Conservation (phyloP, 257 asterid species). For the Nicotiana benthamiana region DNA sequence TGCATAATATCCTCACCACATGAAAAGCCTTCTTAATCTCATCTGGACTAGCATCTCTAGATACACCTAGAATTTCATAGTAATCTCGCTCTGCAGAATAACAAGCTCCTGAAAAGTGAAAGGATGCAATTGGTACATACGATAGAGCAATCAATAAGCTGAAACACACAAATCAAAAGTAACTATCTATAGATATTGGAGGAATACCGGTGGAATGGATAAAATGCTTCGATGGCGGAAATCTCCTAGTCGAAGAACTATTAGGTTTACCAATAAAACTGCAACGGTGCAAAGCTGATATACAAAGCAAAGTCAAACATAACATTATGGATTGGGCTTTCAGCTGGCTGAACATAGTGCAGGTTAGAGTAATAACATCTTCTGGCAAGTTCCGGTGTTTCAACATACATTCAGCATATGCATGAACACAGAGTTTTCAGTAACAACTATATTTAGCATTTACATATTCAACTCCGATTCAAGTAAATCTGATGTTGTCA, state of each 20-base stretch:
- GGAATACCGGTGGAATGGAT: constrained; percentile 73
- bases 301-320: constrained; percentile 17
- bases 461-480: neutral
- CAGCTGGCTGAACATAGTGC: neutral
- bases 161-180: neutral
- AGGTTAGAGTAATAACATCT: neutral
- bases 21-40: constrained; percentile 91
- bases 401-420: neutral
- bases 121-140: neutral
- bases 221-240: constrained; percentile 35
- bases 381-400: neutral
- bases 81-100: constrained; percentile 41
- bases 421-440: neutral
- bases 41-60: constrained; percentile 52
- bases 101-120: constrained; percentile 35
- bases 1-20: constrained; percentile 41
- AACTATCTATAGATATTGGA: neutral
- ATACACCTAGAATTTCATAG: constrained; percentile 73
- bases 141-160: constrained; percentile 1
- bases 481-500: neutral
- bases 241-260: constrained; percentile 25
- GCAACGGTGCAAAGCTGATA: constrained; percentile 30
- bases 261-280: constrained; percentile 18
- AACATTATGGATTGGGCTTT: constrained; percentile 7
- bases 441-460: neutral